A percentile compares a stretch with the other conserved stretches of the same genome.
Conservation (phyloP, 2,329 filamentous ascomycete genomes). For the Colletotrichum nymphaeae region DNA sequence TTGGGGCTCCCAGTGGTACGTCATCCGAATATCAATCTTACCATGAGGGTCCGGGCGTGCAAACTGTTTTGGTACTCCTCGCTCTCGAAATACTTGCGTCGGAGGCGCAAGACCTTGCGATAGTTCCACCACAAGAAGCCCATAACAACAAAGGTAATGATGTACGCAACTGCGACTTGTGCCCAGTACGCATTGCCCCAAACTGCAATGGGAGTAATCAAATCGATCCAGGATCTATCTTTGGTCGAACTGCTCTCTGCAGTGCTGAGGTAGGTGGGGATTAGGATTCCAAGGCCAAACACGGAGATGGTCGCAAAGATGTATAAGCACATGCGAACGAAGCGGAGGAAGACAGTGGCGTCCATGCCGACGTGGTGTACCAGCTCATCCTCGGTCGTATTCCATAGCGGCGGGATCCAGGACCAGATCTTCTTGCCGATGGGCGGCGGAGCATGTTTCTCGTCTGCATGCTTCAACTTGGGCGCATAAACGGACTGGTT, state of each 20-base stretch:
- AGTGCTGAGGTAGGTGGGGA: slow-evolving; percentile 80
- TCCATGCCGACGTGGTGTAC: slow-evolving; percentile 90
- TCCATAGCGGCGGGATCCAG: slow-evolving; percentile 84
- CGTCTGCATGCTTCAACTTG: slow-evolving; percentile 91
- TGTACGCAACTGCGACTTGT: slow-evolving; percentile 68
- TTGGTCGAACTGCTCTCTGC: slow-evolving; percentile 48
- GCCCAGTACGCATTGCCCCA: slow-evolving; percentile 68
- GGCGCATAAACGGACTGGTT: slow-evolving; percentile 95
- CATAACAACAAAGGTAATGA: slow-evolving; percentile 80
- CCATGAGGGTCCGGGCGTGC: slow-evolving; percentile 79
- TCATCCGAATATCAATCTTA: slow-evolving; percentile 43
- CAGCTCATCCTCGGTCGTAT: slow-evolving; percentile 80
- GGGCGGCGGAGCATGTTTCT: slow-evolving; percentile 87
- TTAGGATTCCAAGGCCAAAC: slow-evolving; percentile 79
- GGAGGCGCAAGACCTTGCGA: slow-evolving; percentile 74
- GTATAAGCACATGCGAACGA: slow-evolving; percentile 91
- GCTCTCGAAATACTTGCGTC: slow-evolving; percentile 84
- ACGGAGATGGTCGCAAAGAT: slow-evolving; percentile 82
- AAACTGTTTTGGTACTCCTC: slow-evolving; percentile 89
- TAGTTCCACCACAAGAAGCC: slow-evolving; percentile 95
- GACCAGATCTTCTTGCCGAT: slow-evolving; percentile 89
- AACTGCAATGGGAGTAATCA: slow-evolving; percentile 70
- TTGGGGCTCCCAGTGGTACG: not conserved
- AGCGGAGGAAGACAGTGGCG: slow-evolving; percentile 89
- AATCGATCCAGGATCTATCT: slow-evolving; percentile 61